Base-by-base conservation (phyloP, 495 filamentous ascomycete species). In the Xylaria venustula region DNA sequence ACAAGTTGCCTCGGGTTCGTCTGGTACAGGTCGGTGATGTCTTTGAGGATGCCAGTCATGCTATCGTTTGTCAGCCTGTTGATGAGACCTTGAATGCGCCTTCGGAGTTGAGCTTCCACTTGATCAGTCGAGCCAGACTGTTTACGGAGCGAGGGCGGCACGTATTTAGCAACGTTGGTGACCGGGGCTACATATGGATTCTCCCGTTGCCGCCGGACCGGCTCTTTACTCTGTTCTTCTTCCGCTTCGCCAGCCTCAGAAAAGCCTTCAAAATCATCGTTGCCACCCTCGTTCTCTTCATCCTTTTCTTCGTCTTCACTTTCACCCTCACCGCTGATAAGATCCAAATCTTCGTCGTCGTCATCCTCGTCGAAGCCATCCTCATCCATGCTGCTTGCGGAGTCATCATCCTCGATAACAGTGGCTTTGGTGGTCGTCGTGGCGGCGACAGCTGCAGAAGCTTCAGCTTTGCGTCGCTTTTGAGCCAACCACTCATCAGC, bases 21-120 rank as follows among this genome's bases (percentile, higher is more conserved):
- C 26, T 85, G 82, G 71, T 97, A 98, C 0, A 98, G 77, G 63
- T 88, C 83, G 71, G 94, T 90, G 19, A 96, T 79, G 30, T 95
- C 91, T 3, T 79, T 76, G 7, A 97, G 75, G 50, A 97, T 93
- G 14, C 88, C 84, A 6, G 94, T 71, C 62, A 98, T 70, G 65
- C 91, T 97, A 3, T 91, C 86, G 69, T 97, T 93, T 1, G 95
- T 96, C 42, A 98, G 75, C 67, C 93, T 88, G 77, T 98, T 98
- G 61, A 98, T 79, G 9, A 94, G 80, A 71, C 94, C 94, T 64
- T 97, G 91, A 15, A 88, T 83, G 68, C 93, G 89, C 51, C 92
- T 85, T 50, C 85, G 85, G 42, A 98, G 74, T 20, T 88, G 86
- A 6, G 81, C 79, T 7, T 90, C 79, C 32, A 83, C 78, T 69